Conservation (phyloP, 73 alveolate species). For the Tetrahymena borealis region DNA sequence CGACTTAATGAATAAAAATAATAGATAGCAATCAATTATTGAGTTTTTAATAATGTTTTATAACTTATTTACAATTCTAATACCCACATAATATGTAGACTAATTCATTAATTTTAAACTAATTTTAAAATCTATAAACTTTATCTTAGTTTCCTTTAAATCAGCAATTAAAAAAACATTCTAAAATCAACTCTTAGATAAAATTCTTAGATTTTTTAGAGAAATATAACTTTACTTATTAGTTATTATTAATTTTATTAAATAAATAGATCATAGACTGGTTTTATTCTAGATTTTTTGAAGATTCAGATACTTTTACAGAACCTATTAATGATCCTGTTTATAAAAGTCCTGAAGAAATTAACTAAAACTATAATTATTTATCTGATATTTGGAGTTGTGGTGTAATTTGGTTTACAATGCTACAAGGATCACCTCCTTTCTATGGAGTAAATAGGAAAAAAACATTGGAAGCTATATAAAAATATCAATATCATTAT, state of each 20-base stretch:
- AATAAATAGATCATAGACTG: not conserved
- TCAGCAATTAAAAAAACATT: too few species aligned
- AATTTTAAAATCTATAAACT: too few species aligned
- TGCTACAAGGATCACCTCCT: not conserved
- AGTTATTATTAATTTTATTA: not conserved
- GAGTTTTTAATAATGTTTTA: too few species aligned
- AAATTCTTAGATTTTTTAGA: too few species aligned
- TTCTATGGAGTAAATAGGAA: not conserved
- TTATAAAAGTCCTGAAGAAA: not conserved
- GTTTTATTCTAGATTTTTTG: not conserved
- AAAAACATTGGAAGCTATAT: not conserved
- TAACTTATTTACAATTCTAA: too few species aligned
- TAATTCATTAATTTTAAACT: too few species aligned
- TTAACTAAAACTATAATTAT: not conserved
- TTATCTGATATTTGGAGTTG: not conserved
- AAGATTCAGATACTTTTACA: not conserved
- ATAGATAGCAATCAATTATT: too few species aligned
- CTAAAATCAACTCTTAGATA: too few species aligned
- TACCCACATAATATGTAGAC: too few species aligned
- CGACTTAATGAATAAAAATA: too few species aligned
- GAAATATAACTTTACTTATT: too few species aligned
- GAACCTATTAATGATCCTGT: not conserved
- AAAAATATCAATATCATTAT: not conserved
- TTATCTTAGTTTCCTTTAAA: too few species aligned
- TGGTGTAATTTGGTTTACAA: not conserved